phyloP scores from a whole-genome alignment of 306 rosid species.

The Acacia confusa region DNA sequence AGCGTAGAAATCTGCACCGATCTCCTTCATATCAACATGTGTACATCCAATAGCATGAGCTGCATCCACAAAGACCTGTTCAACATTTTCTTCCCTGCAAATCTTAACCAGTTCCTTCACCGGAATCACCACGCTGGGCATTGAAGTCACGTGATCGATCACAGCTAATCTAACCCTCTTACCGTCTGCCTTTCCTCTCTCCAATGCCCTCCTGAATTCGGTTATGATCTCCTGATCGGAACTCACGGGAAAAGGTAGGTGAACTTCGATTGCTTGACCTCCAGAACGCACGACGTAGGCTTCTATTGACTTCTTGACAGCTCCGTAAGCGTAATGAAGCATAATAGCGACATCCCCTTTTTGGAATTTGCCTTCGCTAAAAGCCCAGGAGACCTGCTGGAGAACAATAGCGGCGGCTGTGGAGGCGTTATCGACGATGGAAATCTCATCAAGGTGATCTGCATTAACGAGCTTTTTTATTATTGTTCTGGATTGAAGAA shows the following conservation, averaged over 20 bases:
- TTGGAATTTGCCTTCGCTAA: conserved; percentile 54
- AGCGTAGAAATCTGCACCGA: conserved; percentile 71
- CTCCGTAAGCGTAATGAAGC: conserved; percentile 81
- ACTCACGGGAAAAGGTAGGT: conserved; percentile 64
- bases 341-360: conserved; percentile 67
- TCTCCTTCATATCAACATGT: conserved; percentile 66
- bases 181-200: conserved; percentile 57
- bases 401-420: conserved; percentile 83
- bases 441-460: conserved; percentile 64
- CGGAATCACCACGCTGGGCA: conserved; percentile 82
- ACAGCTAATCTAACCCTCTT: conserved; percentile 72
- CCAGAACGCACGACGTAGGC: conserved; percentile 78
- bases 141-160: conserved; percentile 80
- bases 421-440: conserved; percentile 83
- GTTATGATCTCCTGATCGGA: conserved; percentile 56
- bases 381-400: conserved; percentile 67
- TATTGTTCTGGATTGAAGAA: conserved; percentile 48
- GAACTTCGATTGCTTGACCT: conserved; percentile 68
- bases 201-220: conserved; percentile 66
- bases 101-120: conserved; percentile 65
- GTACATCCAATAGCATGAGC: conserved; percentile 86
- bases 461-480: conserved; percentile 64
- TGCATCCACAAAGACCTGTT: conserved; percentile 77
- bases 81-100: conserved; percentile 80
- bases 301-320: conserved; percentile 78